phyloP scores from a whole-genome alignment of 257 asterid species.

The Solanum paucissectum region DNA sequence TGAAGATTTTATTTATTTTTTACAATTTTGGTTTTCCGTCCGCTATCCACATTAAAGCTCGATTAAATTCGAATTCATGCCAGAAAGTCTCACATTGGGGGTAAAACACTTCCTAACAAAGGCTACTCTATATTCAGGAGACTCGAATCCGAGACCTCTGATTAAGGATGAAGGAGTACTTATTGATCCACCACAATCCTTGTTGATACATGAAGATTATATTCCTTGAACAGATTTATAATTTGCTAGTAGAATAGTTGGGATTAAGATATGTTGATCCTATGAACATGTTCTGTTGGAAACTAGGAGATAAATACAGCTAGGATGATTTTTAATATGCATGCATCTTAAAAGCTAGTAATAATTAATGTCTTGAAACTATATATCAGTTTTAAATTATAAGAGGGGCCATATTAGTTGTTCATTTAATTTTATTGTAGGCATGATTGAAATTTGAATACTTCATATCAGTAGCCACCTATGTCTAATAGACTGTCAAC shows the following conservation, averaged over 20 bases:
- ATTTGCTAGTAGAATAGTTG: background rate
- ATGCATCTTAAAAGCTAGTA: conserved; percentile 4
- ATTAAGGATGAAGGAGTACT: background rate
- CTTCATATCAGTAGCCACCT: background rate
- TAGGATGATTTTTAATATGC: background rate
- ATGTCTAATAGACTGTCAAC: background rate
- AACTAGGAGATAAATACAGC: conserved; percentile 4
- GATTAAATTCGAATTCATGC: too few species aligned
- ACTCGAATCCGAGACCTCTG: rapidly evolving
- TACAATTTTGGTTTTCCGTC: background rate
- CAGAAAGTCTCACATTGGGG: too few species aligned
- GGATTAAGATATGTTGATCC: background rate
- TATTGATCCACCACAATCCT: too few species aligned
- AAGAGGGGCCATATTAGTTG: background rate
- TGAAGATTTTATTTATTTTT: too few species aligned
- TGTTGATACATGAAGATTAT: background rate
- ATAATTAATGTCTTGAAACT: background rate
- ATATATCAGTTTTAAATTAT: background rate
- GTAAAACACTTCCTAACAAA: background rate
- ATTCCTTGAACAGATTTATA: background rate
- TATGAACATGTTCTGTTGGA: background rate
- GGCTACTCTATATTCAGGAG: rapidly evolving
- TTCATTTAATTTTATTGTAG: background rate
- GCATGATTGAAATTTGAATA: conserved; percentile 1
- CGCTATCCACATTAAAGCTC: background rate